These are phyloP conservation scores for Peronospora belbahrii DNA, from an alignment of 352 stramenopile genomes.

Conservation along the genomic window DNA sequence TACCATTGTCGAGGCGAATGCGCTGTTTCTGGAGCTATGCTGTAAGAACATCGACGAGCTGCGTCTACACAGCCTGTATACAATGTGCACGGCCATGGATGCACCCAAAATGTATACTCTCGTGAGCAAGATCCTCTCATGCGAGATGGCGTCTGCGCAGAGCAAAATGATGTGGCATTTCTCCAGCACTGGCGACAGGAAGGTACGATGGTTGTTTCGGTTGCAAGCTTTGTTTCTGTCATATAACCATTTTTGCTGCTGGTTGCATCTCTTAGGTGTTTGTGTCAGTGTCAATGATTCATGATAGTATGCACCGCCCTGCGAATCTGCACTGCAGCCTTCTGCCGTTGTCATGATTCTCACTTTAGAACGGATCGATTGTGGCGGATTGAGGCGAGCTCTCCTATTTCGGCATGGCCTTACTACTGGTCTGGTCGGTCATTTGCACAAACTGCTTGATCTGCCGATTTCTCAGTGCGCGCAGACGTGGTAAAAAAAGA, in stretches of 20 bases:
- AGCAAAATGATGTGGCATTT: slow-evolving; percentile 85
- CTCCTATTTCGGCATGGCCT: slow-evolving; percentile 4
- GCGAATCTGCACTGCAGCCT: slow-evolving; percentile 76
- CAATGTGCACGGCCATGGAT: slow-evolving; percentile 68
- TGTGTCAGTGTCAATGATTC: slow-evolving; percentile 78
- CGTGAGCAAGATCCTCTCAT: slow-evolving; percentile 66
- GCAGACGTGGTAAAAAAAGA: background rate
- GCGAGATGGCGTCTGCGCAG: slow-evolving; percentile 67
- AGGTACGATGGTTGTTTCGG: slow-evolving; percentile 27
- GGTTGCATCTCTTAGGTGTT: slow-evolving; percentile 40
- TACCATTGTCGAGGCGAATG: slow-evolving; percentile 73
- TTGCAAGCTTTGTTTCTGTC: background rate
- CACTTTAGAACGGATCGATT: slow-evolving; percentile 4
- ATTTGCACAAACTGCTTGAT: slow-evolving; percentile 5
- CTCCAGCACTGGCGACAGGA: slow-evolving; percentile 55
- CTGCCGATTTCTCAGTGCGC: background rate
- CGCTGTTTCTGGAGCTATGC: slow-evolving; percentile 67
- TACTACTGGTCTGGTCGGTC: background rate
- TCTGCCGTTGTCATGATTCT: slow-evolving; percentile 55
- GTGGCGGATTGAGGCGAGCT: slow-evolving; percentile 4
- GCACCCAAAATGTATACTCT: slow-evolving; percentile 78
- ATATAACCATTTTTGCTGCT: slow-evolving; percentile 4
- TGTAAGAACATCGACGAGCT: slow-evolving; percentile 78
- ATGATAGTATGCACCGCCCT: slow-evolving; percentile 65
- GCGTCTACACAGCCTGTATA: slow-evolving; percentile 69